phyloP scores from a whole-genome alignment of 495 filamentous ascomycete genomes.

The Daldinia decipiens region DNA sequence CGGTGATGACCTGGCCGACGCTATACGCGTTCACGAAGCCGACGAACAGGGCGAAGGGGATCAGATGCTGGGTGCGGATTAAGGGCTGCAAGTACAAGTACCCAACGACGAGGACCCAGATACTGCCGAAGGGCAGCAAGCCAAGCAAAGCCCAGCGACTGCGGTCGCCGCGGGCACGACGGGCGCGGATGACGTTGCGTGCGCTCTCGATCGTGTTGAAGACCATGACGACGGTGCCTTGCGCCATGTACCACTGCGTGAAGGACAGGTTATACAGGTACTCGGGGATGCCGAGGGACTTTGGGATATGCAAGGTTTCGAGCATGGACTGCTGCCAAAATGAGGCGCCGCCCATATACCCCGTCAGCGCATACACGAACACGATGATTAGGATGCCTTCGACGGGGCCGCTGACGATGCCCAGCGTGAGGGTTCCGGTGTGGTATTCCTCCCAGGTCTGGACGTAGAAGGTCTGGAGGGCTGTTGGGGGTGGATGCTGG shows the following conservation, averaged over 20 bases:
- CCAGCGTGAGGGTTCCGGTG: constrained; percentile 92
- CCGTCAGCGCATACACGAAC: constrained; percentile 84
- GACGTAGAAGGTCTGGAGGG: constrained; percentile 91
- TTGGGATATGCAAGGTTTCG: constrained; percentile 72
- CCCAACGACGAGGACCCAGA: constrained; percentile 76
- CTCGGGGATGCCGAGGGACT: constrained; percentile 71
- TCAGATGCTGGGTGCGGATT: constrained; percentile 80
- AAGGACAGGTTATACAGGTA: constrained; percentile 80
- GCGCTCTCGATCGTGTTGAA: constrained; percentile 83
- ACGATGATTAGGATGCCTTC: constrained; percentile 91
- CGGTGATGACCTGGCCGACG: constrained; percentile 94
- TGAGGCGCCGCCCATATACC: constrained; percentile 82
- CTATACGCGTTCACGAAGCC: constrained; percentile 92
- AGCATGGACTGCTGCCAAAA: constrained; percentile 93
- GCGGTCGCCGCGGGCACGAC: constrained; percentile 75
- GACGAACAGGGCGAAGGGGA: constrained; percentile 87
- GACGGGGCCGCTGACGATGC: constrained; percentile 92
- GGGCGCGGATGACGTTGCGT: constrained; percentile 82
- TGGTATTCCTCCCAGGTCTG: constrained; percentile 99
- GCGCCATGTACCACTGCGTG: constrained; percentile 93
- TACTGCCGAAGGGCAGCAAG: constrained; percentile 77
- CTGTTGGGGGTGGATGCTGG: constrained; percentile 52
- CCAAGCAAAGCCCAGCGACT: constrained; percentile 78
- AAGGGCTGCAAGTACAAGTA: constrained; percentile 87
- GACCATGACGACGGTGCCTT: constrained; percentile 82